Conservation (phyloP, 2,329 filamentous ascomycete genomes). For the Sporothrix globosa region DNA sequence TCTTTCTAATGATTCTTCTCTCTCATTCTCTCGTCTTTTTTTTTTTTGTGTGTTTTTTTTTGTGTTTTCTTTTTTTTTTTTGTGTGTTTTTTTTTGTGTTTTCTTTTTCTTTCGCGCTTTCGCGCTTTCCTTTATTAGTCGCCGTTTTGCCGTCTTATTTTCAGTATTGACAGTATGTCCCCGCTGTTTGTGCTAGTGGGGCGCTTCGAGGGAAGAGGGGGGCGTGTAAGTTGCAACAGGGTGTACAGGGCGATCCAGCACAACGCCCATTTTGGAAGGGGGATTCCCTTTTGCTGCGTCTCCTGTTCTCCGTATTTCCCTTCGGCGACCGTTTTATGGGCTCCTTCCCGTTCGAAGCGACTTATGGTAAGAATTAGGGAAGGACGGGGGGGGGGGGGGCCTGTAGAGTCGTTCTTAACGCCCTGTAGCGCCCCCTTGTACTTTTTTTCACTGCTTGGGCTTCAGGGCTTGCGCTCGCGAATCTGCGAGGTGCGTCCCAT, state of each 20-base stretch:
- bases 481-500: constrained; percentile 10
- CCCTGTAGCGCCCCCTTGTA: background rate
- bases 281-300: background rate
- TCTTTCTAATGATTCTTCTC: background rate
- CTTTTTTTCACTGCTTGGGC: constrained; percentile 7
- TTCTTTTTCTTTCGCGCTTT: background rate
- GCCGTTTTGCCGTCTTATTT: constrained; percentile 25
- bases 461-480: background rate
- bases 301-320: constrained; percentile 11
- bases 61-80: background rate
- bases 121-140: constrained; percentile 27
- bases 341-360: background rate
- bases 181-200: background rate
- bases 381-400: too few relatives aligned
- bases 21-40: background rate
- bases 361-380: background rate
- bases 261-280: constrained; percentile 1
- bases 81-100: background rate
- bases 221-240: constrained; percentile 23
- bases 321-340: constrained; percentile 6
- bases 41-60: background rate
- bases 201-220: background rate
- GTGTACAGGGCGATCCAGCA: constrained; percentile 11
- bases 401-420: constrained; percentile 3
- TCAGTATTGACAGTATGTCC: background rate